These are phyloP conservation scores for Eucalyptus leucophloia DNA, from an alignment of 345 rosid genomes.

Conservation along the genomic window DNA sequence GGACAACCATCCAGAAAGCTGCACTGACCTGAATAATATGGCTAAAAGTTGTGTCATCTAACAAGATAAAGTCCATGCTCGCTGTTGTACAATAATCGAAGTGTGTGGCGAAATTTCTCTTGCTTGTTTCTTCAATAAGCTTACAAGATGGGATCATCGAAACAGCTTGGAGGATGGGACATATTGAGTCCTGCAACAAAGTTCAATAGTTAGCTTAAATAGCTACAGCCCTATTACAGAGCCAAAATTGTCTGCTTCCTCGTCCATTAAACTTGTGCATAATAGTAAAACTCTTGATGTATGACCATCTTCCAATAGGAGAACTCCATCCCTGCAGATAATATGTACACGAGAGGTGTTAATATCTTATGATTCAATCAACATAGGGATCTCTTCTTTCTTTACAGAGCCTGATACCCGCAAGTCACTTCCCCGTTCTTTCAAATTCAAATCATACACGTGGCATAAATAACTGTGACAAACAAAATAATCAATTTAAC, in stretches of 20 bases:
- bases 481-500: not conserved
- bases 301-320: constrained; percentile 80
- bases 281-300: constrained; percentile 80
- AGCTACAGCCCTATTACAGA: constrained; percentile 31
- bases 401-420: constrained; percentile 55
- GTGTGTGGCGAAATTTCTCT: constrained; percentile 80
- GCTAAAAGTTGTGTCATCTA: constrained; percentile 64
- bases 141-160: constrained; percentile 78
- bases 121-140: constrained; percentile 81
- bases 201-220: constrained; percentile 61
- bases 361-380: constrained; percentile 52
- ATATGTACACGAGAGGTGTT: constrained; percentile 79
- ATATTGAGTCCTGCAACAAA: constrained; percentile 98
- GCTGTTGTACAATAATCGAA: constrained; percentile 91
- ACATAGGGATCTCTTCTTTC: constrained; percentile 46
- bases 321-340: constrained; percentile 98
- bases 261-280: constrained; percentile 93
- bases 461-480: constrained; percentile 14
- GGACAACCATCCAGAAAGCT: not conserved
- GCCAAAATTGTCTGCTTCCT: constrained; percentile 84
- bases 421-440: constrained; percentile 56
- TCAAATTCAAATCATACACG: constrained; percentile 31
- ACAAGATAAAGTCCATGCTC: constrained; percentile 60
- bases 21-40: constrained; percentile 68
- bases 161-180: constrained; percentile 75